These are phyloP conservation scores for Leptoxyphium fumago DNA, from an alignment of 2,329 filamentous ascomycete species.

Conservation along the genomic window DNA sequence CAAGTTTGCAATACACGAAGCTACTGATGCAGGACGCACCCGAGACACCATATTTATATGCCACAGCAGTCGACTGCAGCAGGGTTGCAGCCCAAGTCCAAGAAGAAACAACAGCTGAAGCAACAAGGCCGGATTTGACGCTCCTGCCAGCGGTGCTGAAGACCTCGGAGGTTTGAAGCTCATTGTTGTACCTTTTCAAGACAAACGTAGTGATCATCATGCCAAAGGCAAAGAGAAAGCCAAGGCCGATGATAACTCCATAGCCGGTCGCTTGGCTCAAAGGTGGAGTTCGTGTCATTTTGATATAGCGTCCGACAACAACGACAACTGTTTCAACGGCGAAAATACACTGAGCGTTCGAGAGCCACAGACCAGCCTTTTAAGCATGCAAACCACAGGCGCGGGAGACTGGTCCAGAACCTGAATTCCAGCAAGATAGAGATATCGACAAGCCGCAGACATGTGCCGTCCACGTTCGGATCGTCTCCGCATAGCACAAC, in stretches of 20 bases:
- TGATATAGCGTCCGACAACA: neutral
- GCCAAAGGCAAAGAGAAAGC: slow-evolving; percentile 57
- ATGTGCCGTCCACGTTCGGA: no score
- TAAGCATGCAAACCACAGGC: no score
- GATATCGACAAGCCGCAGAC: no score
- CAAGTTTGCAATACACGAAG: no score
- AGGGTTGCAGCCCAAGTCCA: slow-evolving; percentile 68
- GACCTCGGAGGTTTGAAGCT: slow-evolving; percentile 82
- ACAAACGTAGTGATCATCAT: slow-evolving; percentile 63
- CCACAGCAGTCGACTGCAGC: slow-evolving; percentile 58
- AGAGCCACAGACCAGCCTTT: no score
- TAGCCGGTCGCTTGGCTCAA: slow-evolving; percentile 53
- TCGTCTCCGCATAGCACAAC: no score
- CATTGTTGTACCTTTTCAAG: slow-evolving; percentile 55
- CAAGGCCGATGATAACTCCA: slow-evolving; percentile 61
- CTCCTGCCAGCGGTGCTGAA: slow-evolving; percentile 80
- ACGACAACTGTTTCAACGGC: no score
- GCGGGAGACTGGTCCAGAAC: no score
- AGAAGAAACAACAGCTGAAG: slow-evolving; percentile 76
- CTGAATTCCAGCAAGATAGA: no score
- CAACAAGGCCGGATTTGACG: slow-evolving; percentile 78
- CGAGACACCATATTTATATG: slow-evolving; percentile 52
- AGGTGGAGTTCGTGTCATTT: slow-evolving; percentile 12
- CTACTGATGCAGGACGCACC: neutral
- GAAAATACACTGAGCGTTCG: no score